These are phyloP conservation scores for Epichloe bromicola DNA, from an alignment of 2,329 filamentous ascomycete genomes.

Conservation along the genomic window DNA sequence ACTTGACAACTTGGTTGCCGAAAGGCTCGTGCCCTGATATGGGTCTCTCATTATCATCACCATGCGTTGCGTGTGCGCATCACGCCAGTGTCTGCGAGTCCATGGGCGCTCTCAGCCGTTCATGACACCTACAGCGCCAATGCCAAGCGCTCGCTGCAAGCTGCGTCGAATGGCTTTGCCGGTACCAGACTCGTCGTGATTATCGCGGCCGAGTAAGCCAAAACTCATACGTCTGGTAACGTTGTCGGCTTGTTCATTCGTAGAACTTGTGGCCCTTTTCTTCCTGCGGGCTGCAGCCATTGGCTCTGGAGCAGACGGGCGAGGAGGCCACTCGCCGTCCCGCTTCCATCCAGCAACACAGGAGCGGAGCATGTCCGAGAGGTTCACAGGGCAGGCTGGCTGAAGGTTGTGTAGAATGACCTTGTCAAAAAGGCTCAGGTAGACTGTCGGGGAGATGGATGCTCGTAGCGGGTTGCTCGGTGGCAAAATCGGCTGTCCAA, in stretches of 20 bases:
- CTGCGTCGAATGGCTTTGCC: conserved; percentile 32
- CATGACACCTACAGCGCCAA: conserved; percentile 15
- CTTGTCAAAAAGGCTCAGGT: conserved; percentile 79
- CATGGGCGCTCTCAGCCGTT: not conserved
- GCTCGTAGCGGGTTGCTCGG: conserved; percentile 62
- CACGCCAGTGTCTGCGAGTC: not conserved
- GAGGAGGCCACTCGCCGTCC: conserved; percentile 80
- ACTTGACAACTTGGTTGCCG: not conserved
- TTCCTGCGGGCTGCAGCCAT: conserved; percentile 25
- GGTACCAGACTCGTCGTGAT: conserved; percentile 18
- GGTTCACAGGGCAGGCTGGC: conserved; percentile 78
- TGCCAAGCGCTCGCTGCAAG: conserved; percentile 31
- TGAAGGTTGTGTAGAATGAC: conserved; percentile 69
- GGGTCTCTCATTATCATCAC: not conserved
- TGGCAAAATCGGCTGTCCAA: conserved; percentile 62
- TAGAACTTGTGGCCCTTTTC: conserved; percentile 18
- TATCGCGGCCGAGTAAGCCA: conserved; percentile 30
- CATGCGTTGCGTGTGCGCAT: not conserved
- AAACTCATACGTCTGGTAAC: conserved; percentile 33
- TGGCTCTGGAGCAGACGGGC: conserved; percentile 28
- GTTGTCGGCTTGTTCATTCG: conserved; percentile 15
- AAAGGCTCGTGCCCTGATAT: not conserved
- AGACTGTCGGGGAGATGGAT: conserved; percentile 60
- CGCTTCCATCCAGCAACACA: conserved; percentile 87
- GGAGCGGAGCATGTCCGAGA: conserved; percentile 64